Evolutionary conservation across 2,329 filamentous ascomycete genomes (phyloP).

Genomic region (Emergomyces pasteurianus): DNA sequence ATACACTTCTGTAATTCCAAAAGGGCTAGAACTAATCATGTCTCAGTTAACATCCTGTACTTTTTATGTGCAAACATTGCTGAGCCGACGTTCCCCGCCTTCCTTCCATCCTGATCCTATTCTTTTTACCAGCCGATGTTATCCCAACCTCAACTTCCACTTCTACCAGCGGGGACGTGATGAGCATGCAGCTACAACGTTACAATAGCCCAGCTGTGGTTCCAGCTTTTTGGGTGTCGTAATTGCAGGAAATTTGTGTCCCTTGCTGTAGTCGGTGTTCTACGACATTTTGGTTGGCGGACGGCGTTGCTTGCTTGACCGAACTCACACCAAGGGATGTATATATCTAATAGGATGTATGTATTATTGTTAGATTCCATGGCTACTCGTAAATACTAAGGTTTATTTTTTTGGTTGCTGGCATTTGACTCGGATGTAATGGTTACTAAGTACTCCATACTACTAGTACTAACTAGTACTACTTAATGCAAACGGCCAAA

Average conservation of each 20-base stretch:
- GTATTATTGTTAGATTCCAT: no score
- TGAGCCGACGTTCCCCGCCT: background rate
- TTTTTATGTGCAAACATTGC: no score
- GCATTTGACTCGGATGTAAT: no score
- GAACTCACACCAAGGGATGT: no score
- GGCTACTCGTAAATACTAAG: no score
- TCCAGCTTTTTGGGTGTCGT: background rate
- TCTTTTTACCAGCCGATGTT: background rate
- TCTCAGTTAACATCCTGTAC: background rate
- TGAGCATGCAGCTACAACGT: background rate
- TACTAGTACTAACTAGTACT: no score
- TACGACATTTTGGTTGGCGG: background rate
- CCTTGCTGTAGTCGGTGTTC: background rate
- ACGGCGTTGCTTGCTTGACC: background rate
- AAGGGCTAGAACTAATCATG: background rate
- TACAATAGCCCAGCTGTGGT: background rate
- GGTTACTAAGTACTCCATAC: no score
- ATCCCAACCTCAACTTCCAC: background rate
- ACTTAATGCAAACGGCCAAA: background rate
- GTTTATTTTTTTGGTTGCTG: no score
- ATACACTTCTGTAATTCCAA: background rate
- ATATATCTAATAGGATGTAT: no score
- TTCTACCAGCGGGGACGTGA: background rate
- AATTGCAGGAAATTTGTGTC: background rate
- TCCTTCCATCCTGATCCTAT: background rate